Evolutionary conservation across 1,284 basidiomycete species (phyloP).

Genomic region (Trichosporon faecale): DNA sequence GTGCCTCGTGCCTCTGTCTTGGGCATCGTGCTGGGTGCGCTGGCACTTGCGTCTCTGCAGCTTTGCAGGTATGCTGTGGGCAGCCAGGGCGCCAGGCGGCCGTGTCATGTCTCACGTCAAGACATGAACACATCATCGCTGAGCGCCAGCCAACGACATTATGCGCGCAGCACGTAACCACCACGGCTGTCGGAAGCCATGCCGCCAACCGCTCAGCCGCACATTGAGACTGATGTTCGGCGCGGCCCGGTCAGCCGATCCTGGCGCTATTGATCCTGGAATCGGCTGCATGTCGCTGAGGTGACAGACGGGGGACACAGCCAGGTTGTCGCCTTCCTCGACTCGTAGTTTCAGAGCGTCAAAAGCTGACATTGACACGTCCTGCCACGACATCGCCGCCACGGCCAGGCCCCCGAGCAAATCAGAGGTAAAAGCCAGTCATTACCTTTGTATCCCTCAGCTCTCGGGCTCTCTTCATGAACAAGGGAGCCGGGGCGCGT

Average conservation of each 20-base stretch:
- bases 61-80: not conserved
- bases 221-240: not conserved
- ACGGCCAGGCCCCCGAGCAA: not conserved
- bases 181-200: not conserved
- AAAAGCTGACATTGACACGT: not conserved
- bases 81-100: not conserved
- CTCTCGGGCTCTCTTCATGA: not conserved
- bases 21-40: not conserved
- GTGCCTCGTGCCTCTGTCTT: slow-evolving; percentile 4
- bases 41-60: too few relatives aligned
- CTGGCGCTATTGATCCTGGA: not conserved
- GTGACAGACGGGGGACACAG: not conserved
- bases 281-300: not conserved
- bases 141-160: not conserved
- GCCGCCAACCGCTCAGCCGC: not conserved
- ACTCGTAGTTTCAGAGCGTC: not conserved
- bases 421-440: not conserved
- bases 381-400: not conserved
- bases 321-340: not conserved
- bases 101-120: not conserved
- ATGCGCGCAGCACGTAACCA: not conserved
- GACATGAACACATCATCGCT: not conserved
- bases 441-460: not conserved
- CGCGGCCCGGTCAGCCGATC: too few relatives aligned
- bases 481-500: not conserved